Conservation (phyloP, 768 basidiomycete species). For the Galerina sulciceps region DNA sequence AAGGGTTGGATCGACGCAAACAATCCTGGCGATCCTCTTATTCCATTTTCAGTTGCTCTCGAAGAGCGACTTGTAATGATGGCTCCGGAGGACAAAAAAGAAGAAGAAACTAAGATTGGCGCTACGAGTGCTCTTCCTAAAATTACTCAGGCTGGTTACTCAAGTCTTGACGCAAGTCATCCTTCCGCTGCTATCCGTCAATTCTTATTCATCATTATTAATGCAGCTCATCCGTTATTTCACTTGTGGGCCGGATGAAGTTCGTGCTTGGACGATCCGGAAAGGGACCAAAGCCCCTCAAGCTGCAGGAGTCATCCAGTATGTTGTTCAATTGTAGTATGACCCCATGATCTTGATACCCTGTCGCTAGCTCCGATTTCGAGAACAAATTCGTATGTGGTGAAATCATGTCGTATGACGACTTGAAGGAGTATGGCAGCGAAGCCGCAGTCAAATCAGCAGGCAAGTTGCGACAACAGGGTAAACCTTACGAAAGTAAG, state of each 20-base stretch:
- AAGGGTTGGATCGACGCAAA: constrained; percentile 97
- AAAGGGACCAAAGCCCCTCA: constrained; percentile 94
- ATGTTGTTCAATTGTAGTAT: constrained; percentile 24
- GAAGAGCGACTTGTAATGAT: constrained; percentile 84
- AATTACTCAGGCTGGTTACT: constrained; percentile 94
- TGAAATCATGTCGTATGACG: constrained; percentile 93
- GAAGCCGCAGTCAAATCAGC: constrained; percentile 93
- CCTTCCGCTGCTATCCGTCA: background rate
- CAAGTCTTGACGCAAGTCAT: constrained; percentile 72
- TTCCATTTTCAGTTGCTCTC: constrained; percentile 95
- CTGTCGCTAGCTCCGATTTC: constrained; percentile 77
- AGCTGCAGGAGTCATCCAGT: constrained; percentile 99
- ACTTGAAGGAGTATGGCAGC: constrained; percentile 89
- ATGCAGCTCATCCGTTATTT: constrained; percentile 90
- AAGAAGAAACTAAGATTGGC: constrained; percentile 78
- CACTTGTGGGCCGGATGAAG: constrained; percentile 96
- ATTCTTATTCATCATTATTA: constrained; percentile 3
- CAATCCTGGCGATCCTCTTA: constrained; percentile 94
- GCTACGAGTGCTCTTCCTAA: constrained; percentile 81
- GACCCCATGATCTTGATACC: background rate
- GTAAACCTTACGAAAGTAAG: constrained; percentile 95
- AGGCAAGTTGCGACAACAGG: constrained; percentile 93
- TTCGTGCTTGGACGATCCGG: constrained; percentile 97
- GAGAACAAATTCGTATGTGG: constrained; percentile 98
- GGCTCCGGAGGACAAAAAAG: constrained; percentile 70